Base-by-base conservation (phyloP, 2,329 filamentous ascomycete species). In the Colletotrichum sp. region DNA sequence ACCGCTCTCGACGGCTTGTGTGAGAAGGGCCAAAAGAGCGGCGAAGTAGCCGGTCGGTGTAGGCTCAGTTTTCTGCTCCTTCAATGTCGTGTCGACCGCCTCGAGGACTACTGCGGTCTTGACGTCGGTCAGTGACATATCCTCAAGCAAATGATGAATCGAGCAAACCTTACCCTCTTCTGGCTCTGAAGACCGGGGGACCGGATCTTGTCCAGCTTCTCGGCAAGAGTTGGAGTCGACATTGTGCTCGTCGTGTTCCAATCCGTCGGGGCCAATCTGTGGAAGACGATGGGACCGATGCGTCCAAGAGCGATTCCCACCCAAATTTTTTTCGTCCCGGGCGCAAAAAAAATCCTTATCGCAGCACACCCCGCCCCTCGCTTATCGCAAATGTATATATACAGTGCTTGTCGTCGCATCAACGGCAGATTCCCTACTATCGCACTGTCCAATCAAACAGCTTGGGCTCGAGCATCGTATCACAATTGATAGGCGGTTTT, bases 201-300 rank as follows among this genome's bases (percentile, higher is more conserved):
- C 86, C 97, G 94, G 84, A 98, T 98, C 90, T 97, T 98, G 87
- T 96, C 94, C 83, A 99, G 91, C 88, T 95, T 97, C 88, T 98
- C 96, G 83, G 94, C 92, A 81, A 98, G 81, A 77, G 88, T 86
- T 79, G 86, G 81, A 77, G 85, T 85, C 79, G 86, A 84, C 88
- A 90, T 90, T 74, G 80, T 83, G 73, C 75, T 73, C 69, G 80
- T 78, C 69, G 66, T 72, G 21, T 66, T 71, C 71, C 71, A 73
- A 71, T 71, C 70, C 38, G 70, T 75, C 72, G 74, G 61, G 38
- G 51, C 62, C 57, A 69, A 75, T 27, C 72, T 69, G 66, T 75
- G 62, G 69, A 57, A 69, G 66, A 69, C 64, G 55, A 59, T 66
- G 58, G 66, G 58, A 65, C 66, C 70, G 47, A 38, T 62, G 66